These are phyloP conservation scores for Lophiotrema nucula DNA, from an alignment of 495 filamentous ascomycete species.

Conservation along the genomic window DNA sequence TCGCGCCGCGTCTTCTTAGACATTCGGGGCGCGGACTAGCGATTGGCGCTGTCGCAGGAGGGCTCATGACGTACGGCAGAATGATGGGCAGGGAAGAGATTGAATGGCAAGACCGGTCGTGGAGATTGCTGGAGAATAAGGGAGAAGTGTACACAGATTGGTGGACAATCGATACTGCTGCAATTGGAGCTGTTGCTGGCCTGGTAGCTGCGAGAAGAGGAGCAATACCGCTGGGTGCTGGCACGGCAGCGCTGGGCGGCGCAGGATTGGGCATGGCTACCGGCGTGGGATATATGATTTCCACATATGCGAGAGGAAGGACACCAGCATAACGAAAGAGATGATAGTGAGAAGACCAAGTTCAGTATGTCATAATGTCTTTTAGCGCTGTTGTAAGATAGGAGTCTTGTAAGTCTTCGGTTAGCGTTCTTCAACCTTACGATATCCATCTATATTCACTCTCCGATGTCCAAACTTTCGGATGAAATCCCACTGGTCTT, in stretches of 20 bases:
- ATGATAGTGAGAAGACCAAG: no score
- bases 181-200: slow-evolving; percentile 35
- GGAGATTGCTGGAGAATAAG: slow-evolving; percentile 55
- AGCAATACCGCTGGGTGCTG: slow-evolving; percentile 20
- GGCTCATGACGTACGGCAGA: slow-evolving; percentile 31
- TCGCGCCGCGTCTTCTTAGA: slow-evolving; percentile 12
- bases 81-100: slow-evolving; percentile 58
- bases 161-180: slow-evolving; percentile 47
- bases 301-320: not conserved
- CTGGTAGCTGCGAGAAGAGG: slow-evolving; percentile 33
- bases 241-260: slow-evolving; percentile 42
- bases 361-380: no score
- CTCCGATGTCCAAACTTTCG: no score
- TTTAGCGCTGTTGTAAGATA: no score
- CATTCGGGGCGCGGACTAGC: slow-evolving; percentile 37
- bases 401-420: no score
- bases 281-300: slow-evolving; percentile 40
- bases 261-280: slow-evolving; percentile 46
- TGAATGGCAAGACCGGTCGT: slow-evolving; percentile 63
- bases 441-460: no score
- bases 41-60: slow-evolving; percentile 39
- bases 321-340: not conserved
- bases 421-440: no score
- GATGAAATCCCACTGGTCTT: no score
- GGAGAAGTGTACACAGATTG: slow-evolving; percentile 55